phyloP scores from a whole-genome alignment of 768 basidiomycete species.

The Exidia glandulosa region DNA sequence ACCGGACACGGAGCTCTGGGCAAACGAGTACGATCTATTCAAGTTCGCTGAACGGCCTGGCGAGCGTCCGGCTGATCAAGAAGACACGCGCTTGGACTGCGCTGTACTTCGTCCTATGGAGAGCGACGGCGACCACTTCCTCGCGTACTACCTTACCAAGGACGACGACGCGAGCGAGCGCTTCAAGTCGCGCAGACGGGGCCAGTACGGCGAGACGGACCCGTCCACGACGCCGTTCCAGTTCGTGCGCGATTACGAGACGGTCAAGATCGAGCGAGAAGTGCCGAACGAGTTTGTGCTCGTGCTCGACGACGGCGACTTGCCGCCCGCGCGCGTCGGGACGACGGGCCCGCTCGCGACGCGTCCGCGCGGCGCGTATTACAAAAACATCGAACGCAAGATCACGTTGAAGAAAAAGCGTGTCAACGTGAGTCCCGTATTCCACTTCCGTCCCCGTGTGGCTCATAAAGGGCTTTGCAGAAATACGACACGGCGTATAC shows the following conservation, averaged over 20 bases:
- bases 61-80: slow-evolving; percentile 50
- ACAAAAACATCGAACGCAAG: slow-evolving; percentile 82
- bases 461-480: slow-evolving; percentile 23
- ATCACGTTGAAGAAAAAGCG: slow-evolving; percentile 81
- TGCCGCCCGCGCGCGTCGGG: slow-evolving; percentile 17
- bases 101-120: slow-evolving; percentile 82
- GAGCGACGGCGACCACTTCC: slow-evolving; percentile 78
- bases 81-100: slow-evolving; percentile 76
- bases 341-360: slow-evolving; percentile 11
- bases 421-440: slow-evolving; percentile 46
- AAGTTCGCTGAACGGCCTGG: slow-evolving; percentile 78
- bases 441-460: slow-evolving; percentile 3
- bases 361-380: slow-evolving; percentile 56
- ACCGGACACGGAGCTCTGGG: slow-evolving; percentile 80
- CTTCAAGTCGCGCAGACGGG: slow-evolving; percentile 42
- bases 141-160: slow-evolving; percentile 73
- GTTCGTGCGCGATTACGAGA: slow-evolving; percentile 77
- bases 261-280: slow-evolving; percentile 77
- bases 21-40: slow-evolving; percentile 82
- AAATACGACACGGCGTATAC: slow-evolving; percentile 52
- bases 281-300: slow-evolving; percentile 77
- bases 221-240: slow-evolving; percentile 57
- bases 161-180: slow-evolving; percentile 58
- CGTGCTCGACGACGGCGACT: slow-evolving; percentile 54
- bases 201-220: slow-evolving; percentile 20